Evolutionary conservation across 2,329 filamentous ascomycete species (phyloP), one percentile per base, ranked within the genome.

Genomic region (Pyrenochaeta sp.): DNA sequence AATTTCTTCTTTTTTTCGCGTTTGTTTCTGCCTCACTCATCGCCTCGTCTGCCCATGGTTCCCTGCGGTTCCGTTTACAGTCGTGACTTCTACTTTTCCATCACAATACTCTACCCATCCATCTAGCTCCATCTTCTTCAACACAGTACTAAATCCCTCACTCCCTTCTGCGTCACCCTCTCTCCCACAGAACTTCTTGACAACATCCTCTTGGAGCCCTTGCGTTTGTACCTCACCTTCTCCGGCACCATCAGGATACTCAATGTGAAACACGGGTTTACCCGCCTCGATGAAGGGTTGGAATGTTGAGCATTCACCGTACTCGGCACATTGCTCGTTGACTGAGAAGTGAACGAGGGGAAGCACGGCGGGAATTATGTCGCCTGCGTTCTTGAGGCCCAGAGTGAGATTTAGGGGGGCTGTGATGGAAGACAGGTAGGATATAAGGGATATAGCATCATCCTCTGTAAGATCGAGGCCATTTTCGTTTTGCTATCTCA

Each of bases 211-310:
- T 59, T 77, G 75, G 7, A 72, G 73, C 8, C 75, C 69, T 6
- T 74, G 58, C 12, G 46, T 74, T 8, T 56, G 19, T 1, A 55
- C 27, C 2, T 64, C 55, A 6, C 54, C 56, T 9, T 53, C 52
- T 12, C 71, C 71, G 7, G 82, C 83, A 8, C 80, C 82, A 43
- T 83, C 79, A 2, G 87, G 87, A 68, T 91, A 91, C 77, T 91
- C 90, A 61, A 91, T 90, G 71, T 91, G 86, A 72, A 91, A 91
- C 32, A 91, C 89, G 1, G 89, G 88, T 74, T 91, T 91, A 32
- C 81, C 80, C 5, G 83, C 83, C 9, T 82, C 67, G 54, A 88
- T 83, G 68, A 91, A 91, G 3, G 82, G 74, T 2, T 78, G 74
- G 71, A 87, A 91, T 1, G 76, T 82, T 36, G 78, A 77, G 69